Percentiles rank a stretch among this genome's conserved stretches.
phyloP scores from a whole-genome alignment of 2,329 filamentous ascomycete species.

The Colletotrichum godetiae region DNA sequence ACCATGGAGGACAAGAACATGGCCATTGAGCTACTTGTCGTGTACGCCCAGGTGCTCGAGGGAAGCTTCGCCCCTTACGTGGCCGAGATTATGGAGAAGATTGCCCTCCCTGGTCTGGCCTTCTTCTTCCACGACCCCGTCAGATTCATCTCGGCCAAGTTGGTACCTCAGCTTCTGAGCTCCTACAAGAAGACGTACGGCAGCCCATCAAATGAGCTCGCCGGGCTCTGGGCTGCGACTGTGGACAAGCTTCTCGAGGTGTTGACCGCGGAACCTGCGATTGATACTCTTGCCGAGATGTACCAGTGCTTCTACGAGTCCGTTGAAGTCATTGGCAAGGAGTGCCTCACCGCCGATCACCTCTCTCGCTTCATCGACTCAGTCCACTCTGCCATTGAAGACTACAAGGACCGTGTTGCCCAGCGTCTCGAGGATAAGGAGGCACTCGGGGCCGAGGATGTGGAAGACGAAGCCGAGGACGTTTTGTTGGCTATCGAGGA shows the following conservation, averaged over 20 bases:
- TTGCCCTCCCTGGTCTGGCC: conserved; percentile 90
- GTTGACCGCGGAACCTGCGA: conserved; percentile 90
- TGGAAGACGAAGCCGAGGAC: conserved; percentile 90
- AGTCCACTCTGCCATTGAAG: conserved; percentile 86
- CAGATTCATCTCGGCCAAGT: conserved; percentile 92
- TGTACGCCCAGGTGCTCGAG: conserved; percentile 97
- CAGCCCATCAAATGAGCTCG: conserved; percentile 80
- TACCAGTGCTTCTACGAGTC: conserved; percentile 99
- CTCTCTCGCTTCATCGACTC: conserved; percentile 91
- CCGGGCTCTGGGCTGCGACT: conserved; percentile 85
- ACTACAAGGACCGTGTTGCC: conserved; percentile 90
- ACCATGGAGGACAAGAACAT: conserved; percentile 99
- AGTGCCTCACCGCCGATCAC: conserved; percentile 80
- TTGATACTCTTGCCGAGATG: conserved; percentile 98
- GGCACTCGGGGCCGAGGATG: conserved; percentile 80
- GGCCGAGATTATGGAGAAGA: conserved; percentile 93
- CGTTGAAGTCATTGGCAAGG: conserved; percentile 90
- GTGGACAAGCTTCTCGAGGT: conserved; percentile 94
- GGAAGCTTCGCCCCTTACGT: conserved; percentile 93
- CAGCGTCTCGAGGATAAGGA: conserved; percentile 86
- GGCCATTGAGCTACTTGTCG: conserved; percentile 97
- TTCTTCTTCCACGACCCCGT: conserved; percentile 99
- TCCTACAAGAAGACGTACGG: conserved; percentile 95
- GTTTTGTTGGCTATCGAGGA: conserved; percentile 93
- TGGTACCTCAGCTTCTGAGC: conserved; percentile 91